Evolutionary conservation across 106 monocot species (phyloP).

Genomic region (Dendrobium chrysotoxum): DNA sequence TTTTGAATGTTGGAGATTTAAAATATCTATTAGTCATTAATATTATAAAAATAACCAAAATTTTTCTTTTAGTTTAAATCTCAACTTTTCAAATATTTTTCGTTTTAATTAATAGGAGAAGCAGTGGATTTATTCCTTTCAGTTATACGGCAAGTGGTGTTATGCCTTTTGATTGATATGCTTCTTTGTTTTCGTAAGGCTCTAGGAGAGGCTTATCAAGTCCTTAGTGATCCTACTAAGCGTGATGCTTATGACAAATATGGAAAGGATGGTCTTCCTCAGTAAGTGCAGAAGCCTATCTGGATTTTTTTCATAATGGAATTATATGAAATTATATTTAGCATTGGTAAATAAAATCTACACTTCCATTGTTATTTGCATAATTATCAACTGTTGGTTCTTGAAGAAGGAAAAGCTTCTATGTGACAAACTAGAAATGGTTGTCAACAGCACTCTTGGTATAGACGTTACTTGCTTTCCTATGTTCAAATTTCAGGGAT

Average conservation of each 20-base stretch:
- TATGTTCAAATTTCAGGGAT: constrained; percentile 44
- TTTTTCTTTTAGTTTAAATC: too few species aligned
- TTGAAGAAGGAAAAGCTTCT: background rate
- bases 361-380: background rate
- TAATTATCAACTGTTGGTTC: background rate
- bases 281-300: constrained; percentile 39
- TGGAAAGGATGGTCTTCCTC: constrained; percentile 75
- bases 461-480: background rate
- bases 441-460: background rate
- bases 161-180: background rate
- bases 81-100: background rate
- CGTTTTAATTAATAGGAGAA: background rate
- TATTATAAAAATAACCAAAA: background rate
- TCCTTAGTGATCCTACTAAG: constrained; percentile 76
- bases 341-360: background rate
- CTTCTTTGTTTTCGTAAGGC: constrained; percentile 18
- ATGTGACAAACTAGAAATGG: background rate
- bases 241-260: constrained; percentile 78
- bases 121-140: background rate
- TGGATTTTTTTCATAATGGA: background rate
- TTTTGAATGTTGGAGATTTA: background rate
- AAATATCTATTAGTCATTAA: background rate
- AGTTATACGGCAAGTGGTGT: background rate
- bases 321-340: background rate
- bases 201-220: constrained; percentile 91